These are phyloP conservation scores for Globisporangium takayamanum DNA, from an alignment of 352 stramenopile genomes.

Conservation along the genomic window DNA sequence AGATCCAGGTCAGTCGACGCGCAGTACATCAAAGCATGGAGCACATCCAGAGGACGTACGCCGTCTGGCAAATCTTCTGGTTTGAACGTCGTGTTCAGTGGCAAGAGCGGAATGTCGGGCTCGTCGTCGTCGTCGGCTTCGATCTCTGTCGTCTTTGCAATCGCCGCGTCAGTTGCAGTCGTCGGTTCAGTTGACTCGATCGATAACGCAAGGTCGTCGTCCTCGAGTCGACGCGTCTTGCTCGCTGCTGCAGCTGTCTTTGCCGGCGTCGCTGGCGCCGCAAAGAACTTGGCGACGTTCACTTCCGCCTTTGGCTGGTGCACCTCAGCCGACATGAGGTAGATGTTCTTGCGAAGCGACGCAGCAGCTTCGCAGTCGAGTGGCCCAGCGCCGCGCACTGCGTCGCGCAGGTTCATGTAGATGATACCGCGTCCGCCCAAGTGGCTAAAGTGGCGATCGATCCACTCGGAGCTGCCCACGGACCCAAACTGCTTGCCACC, in stretches of 20 bases:
- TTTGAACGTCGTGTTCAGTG: slow-evolving; percentile 61
- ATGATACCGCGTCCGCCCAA: slow-evolving; percentile 55
- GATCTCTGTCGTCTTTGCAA: background rate
- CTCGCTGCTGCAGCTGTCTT: background rate
- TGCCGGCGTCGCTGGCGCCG: background rate
- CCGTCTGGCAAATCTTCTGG: slow-evolving; percentile 53
- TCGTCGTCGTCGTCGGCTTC: slow-evolving; percentile 17
- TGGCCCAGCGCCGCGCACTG: slow-evolving; percentile 55
- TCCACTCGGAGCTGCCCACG: slow-evolving; percentile 78
- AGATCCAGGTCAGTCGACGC: background rate
- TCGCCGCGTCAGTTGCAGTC: background rate
- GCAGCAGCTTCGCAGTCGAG: slow-evolving; percentile 65
- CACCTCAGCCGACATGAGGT: slow-evolving; percentile 60
- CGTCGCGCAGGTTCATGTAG: slow-evolving; percentile 69
- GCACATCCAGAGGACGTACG: slow-evolving; percentile 11
- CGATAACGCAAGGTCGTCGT: background rate
- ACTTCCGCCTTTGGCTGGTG: slow-evolving; percentile 55
- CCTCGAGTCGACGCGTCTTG: background rate
- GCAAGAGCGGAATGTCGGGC: slow-evolving; percentile 32
- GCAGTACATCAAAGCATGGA: background rate
- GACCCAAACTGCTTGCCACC: slow-evolving; percentile 75
- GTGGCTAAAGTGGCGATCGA: slow-evolving; percentile 68
- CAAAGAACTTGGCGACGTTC: slow-evolving; percentile 46
- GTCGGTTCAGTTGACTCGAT: background rate
- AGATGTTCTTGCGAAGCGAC: slow-evolving; percentile 70